Percentiles rank a stretch among this genome's conserved stretches.
phyloP scores from a whole-genome alignment of 2,329 filamentous ascomycete genomes.

The Aspergillus persii region DNA sequence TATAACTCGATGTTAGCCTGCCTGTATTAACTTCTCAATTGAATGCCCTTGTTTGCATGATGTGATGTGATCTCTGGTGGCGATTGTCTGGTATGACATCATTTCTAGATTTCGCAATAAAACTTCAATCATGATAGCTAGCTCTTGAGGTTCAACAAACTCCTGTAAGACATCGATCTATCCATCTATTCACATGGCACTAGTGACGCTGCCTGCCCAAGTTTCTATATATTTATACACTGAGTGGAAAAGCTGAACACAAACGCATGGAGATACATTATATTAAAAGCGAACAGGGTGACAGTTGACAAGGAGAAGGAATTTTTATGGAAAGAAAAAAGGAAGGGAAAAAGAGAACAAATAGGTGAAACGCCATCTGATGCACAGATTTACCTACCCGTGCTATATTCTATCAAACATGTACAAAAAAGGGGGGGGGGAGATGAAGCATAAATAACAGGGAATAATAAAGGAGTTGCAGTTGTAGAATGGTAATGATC shows the following conservation, averaged over 20 bases:
- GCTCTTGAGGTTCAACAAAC: no score
- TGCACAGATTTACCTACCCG: slow-evolving; percentile 7
- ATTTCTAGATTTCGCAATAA: neutral
- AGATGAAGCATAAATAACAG: slow-evolving; percentile 17
- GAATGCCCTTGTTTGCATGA: slow-evolving; percentile 10
- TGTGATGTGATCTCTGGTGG: neutral
- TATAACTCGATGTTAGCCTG: slow-evolving; percentile 7
- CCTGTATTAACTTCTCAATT: slow-evolving; percentile 9
- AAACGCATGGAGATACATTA: neutral
- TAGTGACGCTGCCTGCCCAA: neutral
- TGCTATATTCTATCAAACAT: slow-evolving; percentile 6
- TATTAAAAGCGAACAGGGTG: neutral
- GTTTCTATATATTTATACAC: neutral
- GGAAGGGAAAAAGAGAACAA: neutral
- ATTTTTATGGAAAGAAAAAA: neutral
- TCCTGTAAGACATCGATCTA: neutral
- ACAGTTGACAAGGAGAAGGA: no score
- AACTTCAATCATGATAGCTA: no score
- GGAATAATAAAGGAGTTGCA: slow-evolving; percentile 9
- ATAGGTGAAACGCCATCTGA: slow-evolving; percentile 2
- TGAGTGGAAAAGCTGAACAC: neutral
- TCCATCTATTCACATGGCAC: neutral
- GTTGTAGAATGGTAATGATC: neutral
- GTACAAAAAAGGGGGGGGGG: slow-evolving; percentile 3
- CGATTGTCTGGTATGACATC: neutral